Conservation (phyloP, 176 grass and related monocot species). For the Oryza officinalis region DNA sequence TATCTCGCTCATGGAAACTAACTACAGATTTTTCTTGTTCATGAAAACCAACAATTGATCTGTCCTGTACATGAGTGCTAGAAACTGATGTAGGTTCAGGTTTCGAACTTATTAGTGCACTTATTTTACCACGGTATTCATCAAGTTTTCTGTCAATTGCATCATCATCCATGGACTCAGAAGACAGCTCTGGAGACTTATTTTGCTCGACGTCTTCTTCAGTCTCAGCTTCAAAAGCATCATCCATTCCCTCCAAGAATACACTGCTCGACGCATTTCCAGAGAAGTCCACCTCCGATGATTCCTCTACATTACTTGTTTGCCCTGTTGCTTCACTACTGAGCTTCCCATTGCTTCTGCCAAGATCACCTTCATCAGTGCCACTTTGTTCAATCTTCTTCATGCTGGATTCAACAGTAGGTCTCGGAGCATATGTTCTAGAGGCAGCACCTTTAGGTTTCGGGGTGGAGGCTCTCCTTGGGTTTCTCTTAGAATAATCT, state of each 20-base stretch:
- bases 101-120: slow-evolving; percentile 25
- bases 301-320: neutral
- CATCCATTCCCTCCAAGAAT: neutral
- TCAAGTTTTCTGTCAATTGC: slow-evolving; percentile 49
- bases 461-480: slow-evolving; percentile 44
- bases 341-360: slow-evolving; percentile 9
- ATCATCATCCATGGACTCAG: slow-evolving; percentile 25
- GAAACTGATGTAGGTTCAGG: slow-evolving; percentile 8
- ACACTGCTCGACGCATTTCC: slow-evolving; percentile 10
- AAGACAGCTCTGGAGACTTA: slow-evolving; percentile 1
- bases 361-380: slow-evolving; percentile 13
- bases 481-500: slow-evolving; percentile 70
- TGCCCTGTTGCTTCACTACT: neutral
- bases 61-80: neutral
- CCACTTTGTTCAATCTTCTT: slow-evolving; percentile 51
- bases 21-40: slow-evolving; percentile 1
- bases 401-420: slow-evolving; percentile 32
- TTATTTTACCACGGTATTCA: slow-evolving; percentile 47
- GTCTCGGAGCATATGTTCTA: slow-evolving; percentile 51
- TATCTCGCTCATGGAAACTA: slow-evolving; percentile 20
- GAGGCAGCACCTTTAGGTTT: slow-evolving; percentile 51
- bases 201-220: slow-evolving; percentile 22
- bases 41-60: neutral
- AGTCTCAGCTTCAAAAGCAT: slow-evolving; percentile 16
- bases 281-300: slow-evolving; percentile 10